Evolutionary conservation across 495 filamentous ascomycete species (phyloP).

Genomic region (Aspergillus coremiiformis): DNA sequence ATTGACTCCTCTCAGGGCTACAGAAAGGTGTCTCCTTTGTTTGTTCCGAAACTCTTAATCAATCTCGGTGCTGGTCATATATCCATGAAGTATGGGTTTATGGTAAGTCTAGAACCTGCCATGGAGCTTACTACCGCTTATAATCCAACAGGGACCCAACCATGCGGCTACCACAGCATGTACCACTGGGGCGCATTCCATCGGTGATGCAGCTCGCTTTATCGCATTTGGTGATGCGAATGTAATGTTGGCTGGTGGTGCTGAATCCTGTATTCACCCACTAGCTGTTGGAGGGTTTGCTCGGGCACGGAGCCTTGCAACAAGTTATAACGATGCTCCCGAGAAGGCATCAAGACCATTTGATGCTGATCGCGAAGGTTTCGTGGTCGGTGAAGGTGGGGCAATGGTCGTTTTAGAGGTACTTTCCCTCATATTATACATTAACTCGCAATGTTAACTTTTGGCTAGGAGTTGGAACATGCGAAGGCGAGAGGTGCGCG

Average conservation of each 20-base stretch:
- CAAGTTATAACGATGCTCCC: slow-evolving; percentile 70
- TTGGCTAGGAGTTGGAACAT: slow-evolving; percentile 66
- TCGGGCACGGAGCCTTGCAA: slow-evolving; percentile 76
- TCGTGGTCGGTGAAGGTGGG: slow-evolving; percentile 90
- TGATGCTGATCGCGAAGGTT: slow-evolving; percentile 72
- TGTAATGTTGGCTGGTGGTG: slow-evolving; percentile 89
- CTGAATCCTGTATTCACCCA: slow-evolving; percentile 94
- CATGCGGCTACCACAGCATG: slow-evolving; percentile 90
- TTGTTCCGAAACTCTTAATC: slow-evolving; percentile 86
- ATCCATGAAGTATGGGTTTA: slow-evolving; percentile 86
- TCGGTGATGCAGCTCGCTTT: slow-evolving; percentile 86
- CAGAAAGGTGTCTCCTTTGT: slow-evolving; percentile 84
- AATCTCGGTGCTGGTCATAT: slow-evolving; percentile 93
- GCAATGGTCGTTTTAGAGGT: slow-evolving; percentile 80
- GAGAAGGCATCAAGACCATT: slow-evolving; percentile 74
- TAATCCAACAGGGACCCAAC: slow-evolving; percentile 61
- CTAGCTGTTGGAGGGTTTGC: slow-evolving; percentile 88
- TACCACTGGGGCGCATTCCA: slow-evolving; percentile 88
- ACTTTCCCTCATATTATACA: background rate
- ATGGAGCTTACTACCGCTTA: background rate
- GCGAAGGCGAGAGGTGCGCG: slow-evolving; percentile 67
- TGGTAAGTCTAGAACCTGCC: slow-evolving; percentile 29
- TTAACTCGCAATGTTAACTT: background rate
- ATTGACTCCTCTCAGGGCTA: slow-evolving; percentile 54
- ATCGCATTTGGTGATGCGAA: slow-evolving; percentile 86